Conservation (phyloP, 331 rosid genomes). For the Malus hybrid region DNA sequence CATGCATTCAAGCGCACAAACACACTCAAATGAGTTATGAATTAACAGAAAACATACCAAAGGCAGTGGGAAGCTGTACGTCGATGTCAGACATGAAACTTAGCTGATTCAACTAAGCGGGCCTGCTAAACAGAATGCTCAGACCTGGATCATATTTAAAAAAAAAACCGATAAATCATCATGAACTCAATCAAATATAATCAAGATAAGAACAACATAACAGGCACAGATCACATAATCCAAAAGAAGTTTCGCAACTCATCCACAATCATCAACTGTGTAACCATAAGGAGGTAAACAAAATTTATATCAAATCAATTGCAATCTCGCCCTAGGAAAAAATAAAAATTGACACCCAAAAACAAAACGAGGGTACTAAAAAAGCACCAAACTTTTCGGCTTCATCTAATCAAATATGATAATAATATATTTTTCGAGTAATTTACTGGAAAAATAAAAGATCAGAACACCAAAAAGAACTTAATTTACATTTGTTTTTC, state of each 20-base stretch:
- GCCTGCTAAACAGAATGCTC: too few relatives aligned
- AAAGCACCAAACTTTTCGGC: not conserved
- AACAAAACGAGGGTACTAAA: not conserved
- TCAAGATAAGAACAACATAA: not conserved
- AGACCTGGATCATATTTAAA: not conserved
- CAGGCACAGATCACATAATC: not conserved
- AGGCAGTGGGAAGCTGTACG: constrained; percentile 59
- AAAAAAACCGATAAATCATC: not conserved
- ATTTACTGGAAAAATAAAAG: not conserved
- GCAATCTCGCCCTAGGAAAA: not conserved
- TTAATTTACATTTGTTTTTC: not conserved
- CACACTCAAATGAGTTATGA: not conserved
- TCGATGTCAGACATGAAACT: constrained; percentile 83
- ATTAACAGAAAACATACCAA: constrained; percentile 43
- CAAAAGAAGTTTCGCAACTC: not conserved
- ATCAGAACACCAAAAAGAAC: not conserved
- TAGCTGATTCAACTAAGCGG: constrained; percentile 32
- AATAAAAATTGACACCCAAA: not conserved
- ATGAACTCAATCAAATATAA: not conserved
- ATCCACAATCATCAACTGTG: not conserved
- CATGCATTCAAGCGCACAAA: not conserved
- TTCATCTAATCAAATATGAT: not conserved
- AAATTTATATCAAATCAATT: not conserved
- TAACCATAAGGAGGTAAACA: not conserved
- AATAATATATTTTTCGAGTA: not conserved